Conservation (phyloP, 202 grass and related monocot species). For the Carex sylvatica region DNA sequence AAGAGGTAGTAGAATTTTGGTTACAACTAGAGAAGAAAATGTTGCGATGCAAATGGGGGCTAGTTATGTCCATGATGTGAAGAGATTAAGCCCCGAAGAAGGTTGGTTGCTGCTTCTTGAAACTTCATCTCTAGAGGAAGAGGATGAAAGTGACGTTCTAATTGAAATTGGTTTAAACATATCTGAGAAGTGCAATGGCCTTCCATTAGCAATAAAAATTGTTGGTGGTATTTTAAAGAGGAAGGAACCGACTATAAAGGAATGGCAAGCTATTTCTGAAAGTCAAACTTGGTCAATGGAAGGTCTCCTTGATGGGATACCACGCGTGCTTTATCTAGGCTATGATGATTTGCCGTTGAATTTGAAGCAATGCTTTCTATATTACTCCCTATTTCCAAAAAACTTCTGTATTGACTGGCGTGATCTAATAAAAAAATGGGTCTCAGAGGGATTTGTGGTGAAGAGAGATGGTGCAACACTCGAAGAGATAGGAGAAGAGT, state of each 20-base stretch:
- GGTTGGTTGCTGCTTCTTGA: slow-evolving; percentile 44
- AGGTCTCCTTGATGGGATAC: slow-evolving; percentile 42
- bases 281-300: slow-evolving; percentile 43
- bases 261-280: slow-evolving; percentile 39
- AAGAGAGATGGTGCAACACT: slow-evolving; percentile 25
- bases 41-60: slow-evolving; percentile 44
- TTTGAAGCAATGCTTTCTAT: slow-evolving; percentile 74
- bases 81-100: slow-evolving; percentile 35
- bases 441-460: slow-evolving; percentile 55
- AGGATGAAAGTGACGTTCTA: slow-evolving; percentile 26
- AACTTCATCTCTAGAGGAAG: slow-evolving; percentile 16
- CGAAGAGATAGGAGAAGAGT: slow-evolving; percentile 58
- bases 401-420: slow-evolving; percentile 25
- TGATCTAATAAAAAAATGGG: slow-evolving; percentile 53
- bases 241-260: slow-evolving; percentile 14
- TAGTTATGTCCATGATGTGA: slow-evolving; percentile 43
- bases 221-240: slow-evolving; percentile 57
- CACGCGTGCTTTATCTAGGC: slow-evolving; percentile 52
- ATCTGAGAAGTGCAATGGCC: slow-evolving; percentile 47
- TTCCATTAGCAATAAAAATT: slow-evolving; percentile 56
- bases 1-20: slow-evolving; percentile 46
- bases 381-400: slow-evolving; percentile 56
- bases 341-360: slow-evolving; percentile 63
- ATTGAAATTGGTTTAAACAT: slow-evolving; percentile 38
- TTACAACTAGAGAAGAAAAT: slow-evolving; percentile 40